Evolutionary conservation across 1,284 basidiomycete genomes (phyloP), one percentile per base, ranked within the genome.

Genomic region (Anthracocystis panici-leucophaei): DNA sequence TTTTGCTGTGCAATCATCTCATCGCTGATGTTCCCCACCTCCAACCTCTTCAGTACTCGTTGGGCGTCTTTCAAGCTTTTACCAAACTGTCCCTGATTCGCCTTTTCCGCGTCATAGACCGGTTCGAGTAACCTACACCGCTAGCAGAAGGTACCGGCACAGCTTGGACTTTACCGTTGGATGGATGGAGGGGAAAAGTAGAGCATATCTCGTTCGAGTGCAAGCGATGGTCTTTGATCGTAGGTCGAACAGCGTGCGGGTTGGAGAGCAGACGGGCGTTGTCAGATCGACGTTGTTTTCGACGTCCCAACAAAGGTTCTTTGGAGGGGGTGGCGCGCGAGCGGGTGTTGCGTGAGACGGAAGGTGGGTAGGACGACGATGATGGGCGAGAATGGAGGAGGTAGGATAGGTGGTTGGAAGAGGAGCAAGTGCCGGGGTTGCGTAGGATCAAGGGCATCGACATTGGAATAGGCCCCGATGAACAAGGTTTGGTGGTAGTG

Each of bases 41-140:
- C 67, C 3, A 74, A 41, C 46, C 62, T 35, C 42, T 60, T 66
- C 18, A 83, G 57, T 11, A 80, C 69, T 3, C 60, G 54, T 33
- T 78, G 82, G 3, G 82, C 82, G 33, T 83, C 79, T 2, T 51
- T 48, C 12, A 81, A 33, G 16, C 63, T 69, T 38, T 75, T 75
- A 0, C 75, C 73, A 42, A 82, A 82, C 10, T 81, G 75, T 10
- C 82, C 82, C 33, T 62, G 57, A 6, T 58, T 63, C 1, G 81
- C 76, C 3, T 53, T 65, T 3, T 38, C 7, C 2, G 74, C 44
- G 21, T 80, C 76, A 44, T 70, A 57, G 0, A 5, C 20, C 2
- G 79, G 71, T 21, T 64, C 3, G 55, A 53, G 12, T 67, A 61
- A 1, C 57, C 46, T 5, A 57, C 50, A 16, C 20, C 12, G 29